Evolutionary conservation across 345 rosid species (phyloP), one percentile per base, ranked within the genome.

Genomic region (Raphanus raphanistrum): DNA sequence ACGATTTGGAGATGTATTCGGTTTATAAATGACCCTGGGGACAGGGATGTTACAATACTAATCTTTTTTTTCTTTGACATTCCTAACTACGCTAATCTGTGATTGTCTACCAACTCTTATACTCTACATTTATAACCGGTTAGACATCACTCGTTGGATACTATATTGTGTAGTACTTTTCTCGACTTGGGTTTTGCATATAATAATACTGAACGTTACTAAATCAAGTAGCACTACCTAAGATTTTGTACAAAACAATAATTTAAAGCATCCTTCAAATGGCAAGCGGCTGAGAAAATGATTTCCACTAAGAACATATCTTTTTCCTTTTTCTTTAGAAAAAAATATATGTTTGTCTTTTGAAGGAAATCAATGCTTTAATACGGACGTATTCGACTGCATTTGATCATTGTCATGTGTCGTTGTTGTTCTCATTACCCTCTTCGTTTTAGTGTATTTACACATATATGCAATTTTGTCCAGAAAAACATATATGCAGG

Each of bases 201-300:
- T 31, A 58, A 41, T 76, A 77, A 77, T 65, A 71, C 72, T n/a
- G 3, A 36, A 57, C 52, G 11, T 78, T 78, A 58, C 76, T 65
- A 71, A 65, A 78, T 72, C 74, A 67, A 67, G 73, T 2, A 73
- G 70, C 82, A 79, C 74, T 79, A 79, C 78, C 26, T 21, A 67
- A 38, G 21, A 58, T 72, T 43, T 72, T 66, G 41, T 36, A 38
- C 45, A 43, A 73, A 48, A 15, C 45, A 66, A 59, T 66, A 68
- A 73, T 60, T 52, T 26, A 73, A 67, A 68, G 69, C 74, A 61
- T 17, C 58, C 59, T 79, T 61, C 59, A 73, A 67, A 72, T 73
- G 73, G 82, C 74, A 59, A 79, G 58, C 13, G 57, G 36, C 63
- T 58, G 66, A 35, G 7, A 61, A 78, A 26, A 78, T 11, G 65